Percentiles rank a stretch among this genome's conserved stretches.
phyloP scores from a whole-genome alignment of 23 red algal species.

The Cyanidium caldarium region DNA sequence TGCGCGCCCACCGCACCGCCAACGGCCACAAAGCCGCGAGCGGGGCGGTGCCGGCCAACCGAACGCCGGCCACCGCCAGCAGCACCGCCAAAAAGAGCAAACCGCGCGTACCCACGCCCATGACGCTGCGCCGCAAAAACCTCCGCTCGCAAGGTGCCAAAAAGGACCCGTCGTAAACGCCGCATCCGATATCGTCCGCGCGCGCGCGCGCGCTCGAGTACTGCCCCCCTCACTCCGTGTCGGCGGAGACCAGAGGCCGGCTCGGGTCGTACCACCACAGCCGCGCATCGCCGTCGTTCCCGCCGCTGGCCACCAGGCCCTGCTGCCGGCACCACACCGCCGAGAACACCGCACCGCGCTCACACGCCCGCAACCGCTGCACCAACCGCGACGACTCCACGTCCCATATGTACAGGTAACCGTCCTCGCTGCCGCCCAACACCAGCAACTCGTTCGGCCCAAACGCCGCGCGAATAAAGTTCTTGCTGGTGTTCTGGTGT shows the following conservation, averaged over 20 bases:
- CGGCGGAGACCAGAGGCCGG: background rate
- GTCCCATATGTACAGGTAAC: conserved; percentile 86
- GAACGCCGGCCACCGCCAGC: background rate
- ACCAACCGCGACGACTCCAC: conserved; percentile 61
- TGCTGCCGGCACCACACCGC: conserved; percentile 69
- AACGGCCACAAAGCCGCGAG: background rate
- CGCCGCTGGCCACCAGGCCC: conserved; percentile 77
- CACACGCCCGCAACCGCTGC: conserved; percentile 41
- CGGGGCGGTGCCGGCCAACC: background rate
- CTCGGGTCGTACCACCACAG: conserved; percentile 65
- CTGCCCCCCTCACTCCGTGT: background rate
- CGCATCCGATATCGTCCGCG: background rate
- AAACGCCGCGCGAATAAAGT: conserved; percentile 82
- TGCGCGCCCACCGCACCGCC: background rate
- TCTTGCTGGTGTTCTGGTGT: conserved; percentile 99
- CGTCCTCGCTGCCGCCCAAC: conserved; percentile 83
- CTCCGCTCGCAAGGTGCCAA: background rate
- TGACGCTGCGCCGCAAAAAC: conserved; percentile 7
- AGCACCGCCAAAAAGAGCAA: background rate
- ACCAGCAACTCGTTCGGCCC: conserved; percentile 76
- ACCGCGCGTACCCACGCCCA: background rate
- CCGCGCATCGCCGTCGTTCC: conserved; percentile 50
- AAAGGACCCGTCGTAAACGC: too few species aligned
- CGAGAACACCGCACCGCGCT: conserved; percentile 45
- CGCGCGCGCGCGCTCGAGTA: too few species aligned